Conservation (phyloP, 1,284 basidiomycete species). For the Crocinoboletus sp. region DNA sequence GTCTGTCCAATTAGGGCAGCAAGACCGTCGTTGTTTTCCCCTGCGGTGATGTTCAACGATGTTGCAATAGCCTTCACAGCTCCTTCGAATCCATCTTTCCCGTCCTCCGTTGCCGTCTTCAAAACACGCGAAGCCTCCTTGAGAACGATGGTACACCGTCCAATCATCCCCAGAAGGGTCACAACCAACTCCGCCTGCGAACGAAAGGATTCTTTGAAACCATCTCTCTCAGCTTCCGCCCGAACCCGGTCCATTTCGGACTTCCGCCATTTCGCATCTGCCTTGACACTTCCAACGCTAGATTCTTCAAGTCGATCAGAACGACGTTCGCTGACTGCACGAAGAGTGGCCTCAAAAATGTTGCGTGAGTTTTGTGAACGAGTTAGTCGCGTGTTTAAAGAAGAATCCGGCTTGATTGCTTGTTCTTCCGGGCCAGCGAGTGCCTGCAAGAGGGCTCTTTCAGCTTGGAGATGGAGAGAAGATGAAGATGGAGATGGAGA, state of each 20-base stretch:
- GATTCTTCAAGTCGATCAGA: conserved; percentile 79
- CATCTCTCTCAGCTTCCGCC: conserved; percentile 65
- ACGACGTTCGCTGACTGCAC: conserved; percentile 73
- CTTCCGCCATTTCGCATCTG: conserved; percentile 63
- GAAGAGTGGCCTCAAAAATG: conserved; percentile 81
- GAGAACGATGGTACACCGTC: conserved; percentile 71
- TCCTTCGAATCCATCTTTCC: conserved; percentile 37
- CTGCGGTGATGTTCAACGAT: conserved; percentile 52
- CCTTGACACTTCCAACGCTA: conserved; percentile 65
- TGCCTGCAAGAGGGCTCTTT: conserved; percentile 65
- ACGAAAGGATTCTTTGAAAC: conserved; percentile 58
- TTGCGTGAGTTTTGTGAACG: conserved; percentile 71
- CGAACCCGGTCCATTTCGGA: conserved; percentile 72
- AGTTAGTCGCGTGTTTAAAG: conserved; percentile 56
- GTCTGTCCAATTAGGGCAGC: conserved; percentile 60
- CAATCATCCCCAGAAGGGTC: conserved; percentile 72
- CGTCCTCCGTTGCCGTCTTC: conserved; percentile 41
- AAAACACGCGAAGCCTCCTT: conserved; percentile 61
- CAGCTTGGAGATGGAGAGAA: conserved; percentile 64
- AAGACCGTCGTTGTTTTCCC: conserved; percentile 66
- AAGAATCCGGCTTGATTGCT: conserved; percentile 55
- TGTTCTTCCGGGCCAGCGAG: conserved; percentile 73
- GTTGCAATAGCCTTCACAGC: conserved; percentile 44
- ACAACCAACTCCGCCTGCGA: conserved; percentile 69
- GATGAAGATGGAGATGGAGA: conserved; percentile 38